Base-by-base conservation (phyloP, 108 stramenopile species). In the Stephanodiscus minutulus region DNA sequence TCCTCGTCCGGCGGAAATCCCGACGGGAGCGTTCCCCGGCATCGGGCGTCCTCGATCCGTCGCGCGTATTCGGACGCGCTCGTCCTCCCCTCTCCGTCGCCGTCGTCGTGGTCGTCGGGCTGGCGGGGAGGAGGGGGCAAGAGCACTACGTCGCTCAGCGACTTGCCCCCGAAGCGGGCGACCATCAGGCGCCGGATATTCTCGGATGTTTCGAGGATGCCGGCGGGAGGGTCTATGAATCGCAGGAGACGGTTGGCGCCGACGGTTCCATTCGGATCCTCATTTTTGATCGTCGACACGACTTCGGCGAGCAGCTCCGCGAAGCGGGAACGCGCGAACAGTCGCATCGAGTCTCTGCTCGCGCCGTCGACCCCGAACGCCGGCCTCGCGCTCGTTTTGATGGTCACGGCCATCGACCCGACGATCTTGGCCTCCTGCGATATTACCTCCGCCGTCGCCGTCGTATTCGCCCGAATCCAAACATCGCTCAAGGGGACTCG, bases 1-100 rank as follows among this genome's bases (percentile, higher is more conserved):
- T 63, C 71, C 25, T 72, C 53, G 56, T 59, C 25, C 0, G 61
- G 61, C 20, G 52, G 71, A 9, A 72, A 20, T 46, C 22, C 22
- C 25, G 54, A 1, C 39, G 39, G 39, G 15, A 59, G 41, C 39
- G 18, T 10, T 49, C 47, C 59, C 50, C 13, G 49, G 21, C 18
- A 43, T 10, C 48, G 62, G 0, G 15, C 39, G n/a, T 24, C 52
- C 15, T 72, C 60, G 4, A 20, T 22, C n/a, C 18, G 39, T 29
- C 33, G 27, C 21, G 36, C 18, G 8, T 62, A 61, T 17, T 50
- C 41, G 9, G 22, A 53, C 35, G 35, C 35, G 36, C 20, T 39
- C 12, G 50, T 33, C 37, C 0, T 17, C 7, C 12, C 27, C 7
- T 56, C 29, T 1, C 37, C 24, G 39, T 8, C 39, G 35, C 35